Conservation (phyloP, 1,284 basidiomycete genomes). For the Ustilago lituana region DNA sequence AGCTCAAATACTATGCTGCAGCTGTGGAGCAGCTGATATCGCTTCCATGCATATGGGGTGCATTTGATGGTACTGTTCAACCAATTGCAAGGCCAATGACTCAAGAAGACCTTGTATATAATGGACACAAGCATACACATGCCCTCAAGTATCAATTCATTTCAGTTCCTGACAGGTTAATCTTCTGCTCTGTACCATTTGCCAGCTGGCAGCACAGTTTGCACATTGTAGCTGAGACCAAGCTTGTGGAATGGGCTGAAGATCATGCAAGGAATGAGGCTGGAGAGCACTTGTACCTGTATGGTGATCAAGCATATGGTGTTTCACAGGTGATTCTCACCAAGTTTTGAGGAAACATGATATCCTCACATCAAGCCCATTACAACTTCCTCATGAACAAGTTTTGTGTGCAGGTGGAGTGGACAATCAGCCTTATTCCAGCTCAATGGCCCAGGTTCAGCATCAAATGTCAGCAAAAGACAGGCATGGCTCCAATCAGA, state of each 20-base stretch:
- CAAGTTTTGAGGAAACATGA: no score
- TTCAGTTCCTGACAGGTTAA: conserved; percentile 1
- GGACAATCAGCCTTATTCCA: neutral
- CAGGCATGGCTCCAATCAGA: neutral
- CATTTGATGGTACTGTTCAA: conserved; percentile 4
- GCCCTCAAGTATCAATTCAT: conserved; percentile 10
- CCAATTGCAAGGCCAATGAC: conserved; percentile 5
- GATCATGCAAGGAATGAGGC: neutral
- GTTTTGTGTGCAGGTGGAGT: conserved; percentile 1
- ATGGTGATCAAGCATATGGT: no score
- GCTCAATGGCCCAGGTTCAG: neutral
- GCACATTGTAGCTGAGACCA: no score
- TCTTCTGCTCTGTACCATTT: conserved; percentile 1
- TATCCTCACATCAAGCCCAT: no score
- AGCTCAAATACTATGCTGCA: conserved; percentile 3
- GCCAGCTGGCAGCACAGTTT: no score
- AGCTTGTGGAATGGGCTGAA: neutral
- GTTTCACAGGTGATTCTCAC: no score
- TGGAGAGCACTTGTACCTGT: neutral
- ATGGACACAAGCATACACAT: no score
- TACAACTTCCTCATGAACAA: no score
- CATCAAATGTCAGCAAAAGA: neutral
- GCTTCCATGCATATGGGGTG: conserved; percentile 5
- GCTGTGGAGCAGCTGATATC: conserved; percentile 1
- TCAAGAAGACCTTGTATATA: no score